Evolutionary conservation across 2,329 filamentous ascomycete genomes (phyloP), one percentile per base, ranked within the genome.

Genomic region (Botryosphaeria dothidea): DNA sequence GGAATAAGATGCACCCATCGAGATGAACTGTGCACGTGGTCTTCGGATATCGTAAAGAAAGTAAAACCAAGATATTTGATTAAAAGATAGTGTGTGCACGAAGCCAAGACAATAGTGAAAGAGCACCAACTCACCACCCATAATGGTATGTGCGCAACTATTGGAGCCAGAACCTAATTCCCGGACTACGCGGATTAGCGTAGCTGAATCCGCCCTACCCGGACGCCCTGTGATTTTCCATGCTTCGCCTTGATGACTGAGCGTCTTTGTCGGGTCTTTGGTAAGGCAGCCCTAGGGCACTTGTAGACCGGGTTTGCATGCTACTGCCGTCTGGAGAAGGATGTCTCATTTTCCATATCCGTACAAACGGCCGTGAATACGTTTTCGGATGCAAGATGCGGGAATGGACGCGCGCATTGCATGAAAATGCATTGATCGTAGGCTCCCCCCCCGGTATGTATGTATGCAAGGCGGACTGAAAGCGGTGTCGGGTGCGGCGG

Each of bases 391-490:
- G 36, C 56, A 31, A 34, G 25, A 41, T 21, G 19, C 27, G 41
- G 41, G 27, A 46, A 8, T 8, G 31, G 13, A 11, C 31, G 31
- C 17, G 41, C 3, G 13, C n/a, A 17, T 4, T 46, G 56, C 56
- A 60, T 60, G 56, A 60, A 48, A 41, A 17, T 34, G 56, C 41
- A 34, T 60, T 60, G 56, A 34, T 34, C 41, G 25, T 45, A 27
- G 38, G 31, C 31, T 11, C 17, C 27, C 13, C n/a, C 38, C 11
- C 17, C 36, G 36, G 17, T 21, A 9, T 15, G 43, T 21, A 9
- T 15, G 43, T 9, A 45, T 60, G 56, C 38, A 60, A 58, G 54
- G 38, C 54, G 7, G 27, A 31, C 56, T 46, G 27, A 60, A 60
- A 60, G 27, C 56, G 58, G 57, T 21, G 19, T 11, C 4, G 43